These are phyloP conservation scores for Pachyrhizus erosus DNA, from an alignment of 306 rosid species.

Conservation along the genomic window DNA sequence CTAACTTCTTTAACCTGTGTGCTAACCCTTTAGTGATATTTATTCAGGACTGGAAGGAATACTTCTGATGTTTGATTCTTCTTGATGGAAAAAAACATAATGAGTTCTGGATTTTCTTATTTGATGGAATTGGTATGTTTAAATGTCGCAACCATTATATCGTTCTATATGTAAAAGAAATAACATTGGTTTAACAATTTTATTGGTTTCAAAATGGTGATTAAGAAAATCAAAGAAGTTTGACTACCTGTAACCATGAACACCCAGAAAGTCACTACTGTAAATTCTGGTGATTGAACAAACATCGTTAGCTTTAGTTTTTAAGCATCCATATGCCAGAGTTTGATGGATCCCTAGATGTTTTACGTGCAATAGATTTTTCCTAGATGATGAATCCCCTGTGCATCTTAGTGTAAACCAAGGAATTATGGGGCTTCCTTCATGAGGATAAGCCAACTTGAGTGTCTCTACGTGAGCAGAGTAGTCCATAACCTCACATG, in stretches of 20 bases:
- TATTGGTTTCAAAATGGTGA: background rate
- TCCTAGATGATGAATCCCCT: background rate
- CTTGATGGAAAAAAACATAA: background rate
- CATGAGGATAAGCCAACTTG: background rate
- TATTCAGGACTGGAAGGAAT: background rate
- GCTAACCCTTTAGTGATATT: background rate
- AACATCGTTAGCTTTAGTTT: background rate
- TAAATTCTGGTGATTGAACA: background rate
- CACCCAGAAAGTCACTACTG: background rate
- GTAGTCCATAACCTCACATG: background rate
- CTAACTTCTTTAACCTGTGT: background rate
- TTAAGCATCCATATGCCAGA: background rate
- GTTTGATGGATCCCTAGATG: background rate
- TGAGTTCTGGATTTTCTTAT: background rate
- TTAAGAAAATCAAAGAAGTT: background rate
- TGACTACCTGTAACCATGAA: background rate
- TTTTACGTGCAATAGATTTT: background rate
- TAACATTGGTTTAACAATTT: background rate
- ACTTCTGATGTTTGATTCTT: background rate
- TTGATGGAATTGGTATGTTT: background rate
- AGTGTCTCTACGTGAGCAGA: background rate
- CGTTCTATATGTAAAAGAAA: background rate
- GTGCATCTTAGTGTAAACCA: background rate
- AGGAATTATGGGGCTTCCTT: slow-evolving; percentile 9
- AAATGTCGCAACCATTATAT: too few relatives aligned